A percentile compares a stretch with the other conserved stretches of the same genome.
Conservation (phyloP, 306 rosid genomes). For the Quercus aquifolioides region DNA sequence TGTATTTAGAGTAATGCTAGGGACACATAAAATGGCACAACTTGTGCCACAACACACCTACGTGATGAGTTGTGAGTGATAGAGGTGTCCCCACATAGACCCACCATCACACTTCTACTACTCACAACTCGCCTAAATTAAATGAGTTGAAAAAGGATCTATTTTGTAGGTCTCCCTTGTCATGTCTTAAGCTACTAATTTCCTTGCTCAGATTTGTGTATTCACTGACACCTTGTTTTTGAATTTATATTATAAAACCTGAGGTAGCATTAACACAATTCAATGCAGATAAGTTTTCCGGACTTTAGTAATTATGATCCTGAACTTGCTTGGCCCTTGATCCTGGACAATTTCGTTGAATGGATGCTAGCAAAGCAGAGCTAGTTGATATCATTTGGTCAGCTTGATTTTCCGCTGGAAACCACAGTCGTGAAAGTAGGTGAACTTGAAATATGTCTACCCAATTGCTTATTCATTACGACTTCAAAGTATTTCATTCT, state of each 20-base stretch:
- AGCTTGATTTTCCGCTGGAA: constrained; percentile 40
- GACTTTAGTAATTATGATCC: constrained; percentile 66
- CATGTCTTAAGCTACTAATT: neutral
- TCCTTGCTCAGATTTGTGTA: neutral
- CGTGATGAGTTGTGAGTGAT: too few relatives aligned
- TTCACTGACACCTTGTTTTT: neutral
- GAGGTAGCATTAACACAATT: neutral
- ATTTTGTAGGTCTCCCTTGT: neutral
- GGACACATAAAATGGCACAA: too few relatives aligned
- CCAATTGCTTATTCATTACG: neutral
- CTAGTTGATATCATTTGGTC: constrained; percentile 28
- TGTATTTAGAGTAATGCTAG: too few relatives aligned
- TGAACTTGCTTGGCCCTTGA: constrained; percentile 94
- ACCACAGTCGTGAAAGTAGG: constrained; percentile 34
- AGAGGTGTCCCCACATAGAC: too few relatives aligned
- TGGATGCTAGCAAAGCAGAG: constrained; percentile 69
- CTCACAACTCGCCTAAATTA: neutral
- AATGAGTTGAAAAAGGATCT: neutral
- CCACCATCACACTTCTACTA: too few relatives aligned
- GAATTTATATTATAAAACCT: neutral
- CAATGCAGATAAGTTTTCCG: constrained; percentile 78
- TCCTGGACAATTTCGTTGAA: constrained; percentile 91
- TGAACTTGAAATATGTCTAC: constrained; percentile 3
- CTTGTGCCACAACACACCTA: too few relatives aligned
- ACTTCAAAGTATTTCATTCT: neutral